Conservation (phyloP, 768 basidiomycete species). For the Lactifluus piperatus region DNA sequence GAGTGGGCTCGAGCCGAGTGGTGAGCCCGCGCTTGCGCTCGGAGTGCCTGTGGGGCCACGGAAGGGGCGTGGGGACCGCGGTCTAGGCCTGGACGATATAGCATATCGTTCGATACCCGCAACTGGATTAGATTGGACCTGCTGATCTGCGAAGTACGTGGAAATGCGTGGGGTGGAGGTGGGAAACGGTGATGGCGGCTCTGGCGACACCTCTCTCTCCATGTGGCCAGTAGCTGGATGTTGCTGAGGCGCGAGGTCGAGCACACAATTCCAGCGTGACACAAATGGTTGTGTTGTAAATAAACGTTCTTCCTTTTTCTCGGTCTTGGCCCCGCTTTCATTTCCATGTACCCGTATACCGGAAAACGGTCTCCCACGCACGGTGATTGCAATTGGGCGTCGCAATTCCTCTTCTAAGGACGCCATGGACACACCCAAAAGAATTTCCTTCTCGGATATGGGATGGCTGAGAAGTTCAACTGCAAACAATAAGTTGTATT, state of each 20-base stretch:
- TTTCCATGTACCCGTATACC: not conserved
- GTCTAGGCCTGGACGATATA: conserved; percentile 27
- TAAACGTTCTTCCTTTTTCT: conserved; percentile 11
- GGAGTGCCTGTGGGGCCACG: conserved; percentile 26
- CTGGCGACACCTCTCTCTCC: conserved; percentile 46
- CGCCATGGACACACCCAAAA: conserved; percentile 23
- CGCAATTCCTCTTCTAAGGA: conserved; percentile 15
- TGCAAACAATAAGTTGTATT: conserved; percentile 83
- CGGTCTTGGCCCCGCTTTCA: not conserved
- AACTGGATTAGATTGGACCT: conserved; percentile 25
- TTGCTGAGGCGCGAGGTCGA: conserved; percentile 53
- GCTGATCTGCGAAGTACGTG: conserved; percentile 21
- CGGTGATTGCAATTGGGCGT: conserved; percentile 43
- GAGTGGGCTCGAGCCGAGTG: conserved; percentile 8
- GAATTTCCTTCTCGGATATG: conserved; percentile 37
- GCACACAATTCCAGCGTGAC: conserved; percentile 84
- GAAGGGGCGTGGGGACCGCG: conserved; percentile 27
- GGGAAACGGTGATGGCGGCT: conserved; percentile 78
- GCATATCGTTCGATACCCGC: conserved; percentile 51
- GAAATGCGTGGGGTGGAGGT: conserved; percentile 11
- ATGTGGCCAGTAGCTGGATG: conserved; percentile 22
- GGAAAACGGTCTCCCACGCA: conserved; percentile 63
- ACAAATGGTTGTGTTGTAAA: conserved; percentile 72
- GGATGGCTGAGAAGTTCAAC: conserved; percentile 72
- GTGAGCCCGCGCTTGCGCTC: conserved; percentile 18